Percentiles rank a stretch among this genome's conserved stretches.
Conservation (phyloP, 2,329 filamentous ascomycete genomes). For the Fusarium veterinarium region DNA sequence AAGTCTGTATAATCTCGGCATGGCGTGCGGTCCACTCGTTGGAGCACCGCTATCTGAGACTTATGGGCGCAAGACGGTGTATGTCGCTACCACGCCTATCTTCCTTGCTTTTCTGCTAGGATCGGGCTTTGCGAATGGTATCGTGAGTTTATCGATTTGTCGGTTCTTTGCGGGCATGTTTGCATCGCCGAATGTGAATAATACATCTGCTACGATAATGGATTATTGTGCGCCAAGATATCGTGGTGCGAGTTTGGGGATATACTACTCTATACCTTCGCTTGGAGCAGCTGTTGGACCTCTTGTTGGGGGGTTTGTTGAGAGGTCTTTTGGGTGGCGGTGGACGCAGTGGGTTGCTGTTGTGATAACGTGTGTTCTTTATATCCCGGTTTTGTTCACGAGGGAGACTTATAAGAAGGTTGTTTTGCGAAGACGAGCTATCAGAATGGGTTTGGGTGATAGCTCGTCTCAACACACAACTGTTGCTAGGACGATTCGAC, state of each 20-base stretch:
- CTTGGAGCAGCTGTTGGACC: conserved; percentile 28
- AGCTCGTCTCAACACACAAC: conserved; percentile 28
- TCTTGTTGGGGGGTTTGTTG: conserved; percentile 9
- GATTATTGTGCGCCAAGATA: conserved; percentile 13
- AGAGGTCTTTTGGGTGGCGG: conserved; percentile 19
- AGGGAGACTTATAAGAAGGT: conserved; percentile 32
- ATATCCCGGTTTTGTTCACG: conserved; percentile 22
- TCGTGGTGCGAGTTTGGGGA: conserved; percentile 9
- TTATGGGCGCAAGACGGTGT: conserved; percentile 23
- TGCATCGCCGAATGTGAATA: conserved; percentile 30
- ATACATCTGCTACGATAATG: conserved; percentile 30
- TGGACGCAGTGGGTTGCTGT: conserved; percentile 34
- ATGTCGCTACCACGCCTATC: conserved; percentile 26
- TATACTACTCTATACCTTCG: conserved; percentile 29
- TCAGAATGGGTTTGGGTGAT: conserved; percentile 19
- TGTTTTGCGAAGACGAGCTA: conserved; percentile 12
- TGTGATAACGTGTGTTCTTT: conserved; percentile 4
- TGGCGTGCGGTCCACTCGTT: conserved; percentile 26
- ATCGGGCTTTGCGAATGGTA: neutral
- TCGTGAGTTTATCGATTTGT: neutral
- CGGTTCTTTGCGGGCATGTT: conserved; percentile 33
- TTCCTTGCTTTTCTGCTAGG: conserved; percentile 16
- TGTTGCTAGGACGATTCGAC: neutral
- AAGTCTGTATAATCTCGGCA: conserved; percentile 31
- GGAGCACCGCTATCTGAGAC: conserved; percentile 30